These are phyloP conservation scores for Hypoxylon lenormandii DNA, from an alignment of 495 filamentous ascomycete genomes.

Conservation along the genomic window DNA sequence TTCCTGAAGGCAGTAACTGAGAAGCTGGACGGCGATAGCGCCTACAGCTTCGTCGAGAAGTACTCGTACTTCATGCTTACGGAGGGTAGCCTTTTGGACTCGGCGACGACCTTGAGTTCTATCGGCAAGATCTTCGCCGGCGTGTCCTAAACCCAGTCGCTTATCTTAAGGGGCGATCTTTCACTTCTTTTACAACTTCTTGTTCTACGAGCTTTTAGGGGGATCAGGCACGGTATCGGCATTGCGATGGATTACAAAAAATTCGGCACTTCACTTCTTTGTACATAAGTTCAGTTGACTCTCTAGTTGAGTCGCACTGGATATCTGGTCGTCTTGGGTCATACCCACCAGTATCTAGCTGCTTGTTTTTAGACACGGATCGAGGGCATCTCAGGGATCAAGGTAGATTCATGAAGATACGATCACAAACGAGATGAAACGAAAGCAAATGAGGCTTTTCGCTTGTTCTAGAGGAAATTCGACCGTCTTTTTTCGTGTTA, in stretches of 20 bases:
- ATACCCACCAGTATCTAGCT: constrained; percentile 33
- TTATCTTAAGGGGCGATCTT: background rate
- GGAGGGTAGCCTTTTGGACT: constrained; percentile 61
- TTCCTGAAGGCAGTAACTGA: constrained; percentile 72
- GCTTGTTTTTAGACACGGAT: constrained; percentile 26
- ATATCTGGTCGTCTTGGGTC: constrained; percentile 38
- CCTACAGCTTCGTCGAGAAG: constrained; percentile 68
- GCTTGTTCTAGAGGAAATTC: background rate
- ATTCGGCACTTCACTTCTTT: constrained; percentile 37
- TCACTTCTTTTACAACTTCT: constrained; percentile 28
- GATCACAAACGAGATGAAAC: constrained; percentile 29
- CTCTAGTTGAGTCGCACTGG: constrained; percentile 15
- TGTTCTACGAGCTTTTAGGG: constrained; percentile 20
- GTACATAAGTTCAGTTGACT: constrained; percentile 39
- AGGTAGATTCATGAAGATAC: constrained; percentile 43
- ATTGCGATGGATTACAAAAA: constrained; percentile 37
- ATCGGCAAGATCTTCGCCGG: constrained; percentile 62
- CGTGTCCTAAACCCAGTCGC: constrained; percentile 33
- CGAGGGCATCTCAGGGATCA: constrained; percentile 35
- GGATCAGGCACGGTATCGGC: constrained; percentile 16
- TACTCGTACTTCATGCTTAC: constrained; percentile 84
- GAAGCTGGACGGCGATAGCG: constrained; percentile 75
- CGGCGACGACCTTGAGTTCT: constrained; percentile 49
- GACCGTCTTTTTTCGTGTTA: constrained; percentile 3
- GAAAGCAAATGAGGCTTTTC: constrained; percentile 8